Evolutionary conservation across 2,329 filamentous ascomycete genomes (phyloP).

Genomic region (Neofusicoccum parvum): DNA sequence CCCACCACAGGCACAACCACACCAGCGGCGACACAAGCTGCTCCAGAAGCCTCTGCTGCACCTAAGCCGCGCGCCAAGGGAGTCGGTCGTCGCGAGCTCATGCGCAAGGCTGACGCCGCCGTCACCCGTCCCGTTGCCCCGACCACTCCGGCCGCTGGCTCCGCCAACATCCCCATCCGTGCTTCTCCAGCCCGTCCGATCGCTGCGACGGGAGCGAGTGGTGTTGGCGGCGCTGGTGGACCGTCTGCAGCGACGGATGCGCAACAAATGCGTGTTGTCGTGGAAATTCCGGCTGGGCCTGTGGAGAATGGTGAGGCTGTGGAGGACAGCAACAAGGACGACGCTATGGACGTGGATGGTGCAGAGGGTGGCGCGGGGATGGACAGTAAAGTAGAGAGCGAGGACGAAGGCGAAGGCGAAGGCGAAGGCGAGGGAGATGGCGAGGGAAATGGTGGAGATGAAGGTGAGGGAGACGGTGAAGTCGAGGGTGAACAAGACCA

Average conservation of each 20-base stretch:
- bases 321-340: neutral
- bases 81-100: constrained; percentile 61
- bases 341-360: neutral
- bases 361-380: constrained; percentile 33
- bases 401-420: constrained; percentile 51
- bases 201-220: neutral
- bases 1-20: constrained; percentile 15
- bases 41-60: constrained; percentile 23
- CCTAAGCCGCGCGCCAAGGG: constrained; percentile 53
- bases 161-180: constrained; percentile 12
- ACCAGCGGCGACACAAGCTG: constrained; percentile 22
- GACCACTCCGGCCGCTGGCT: neutral
- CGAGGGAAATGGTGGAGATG: neutral
- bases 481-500: constrained; percentile 50
- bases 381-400: constrained; percentile 51
- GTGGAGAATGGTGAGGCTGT: neutral
- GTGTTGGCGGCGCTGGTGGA: constrained; percentile 29
- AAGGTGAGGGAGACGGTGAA: constrained; percentile 34
- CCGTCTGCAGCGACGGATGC: neutral
- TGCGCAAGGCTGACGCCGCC: constrained; percentile 61
- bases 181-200: neutral
- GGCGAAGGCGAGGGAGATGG: constrained; percentile 51
- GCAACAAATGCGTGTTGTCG: neutral
- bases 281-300: neutral
- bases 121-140: constrained; percentile 36